Conservation (phyloP, 2,329 filamentous ascomycete species). For the Boeremia lycopersici region DNA sequence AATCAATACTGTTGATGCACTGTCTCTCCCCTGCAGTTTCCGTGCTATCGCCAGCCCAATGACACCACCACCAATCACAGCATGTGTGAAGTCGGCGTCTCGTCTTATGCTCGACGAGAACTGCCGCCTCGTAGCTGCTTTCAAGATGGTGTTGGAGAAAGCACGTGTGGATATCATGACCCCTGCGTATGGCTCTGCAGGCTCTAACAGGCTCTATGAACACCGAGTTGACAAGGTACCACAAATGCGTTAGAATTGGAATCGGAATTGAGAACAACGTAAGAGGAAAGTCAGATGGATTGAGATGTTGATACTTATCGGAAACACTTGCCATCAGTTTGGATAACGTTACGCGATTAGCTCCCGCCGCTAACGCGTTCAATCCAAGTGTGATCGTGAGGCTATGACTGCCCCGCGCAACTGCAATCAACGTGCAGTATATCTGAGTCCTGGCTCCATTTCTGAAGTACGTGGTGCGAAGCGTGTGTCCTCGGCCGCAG, state of each 20-base stretch:
- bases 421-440: not conserved
- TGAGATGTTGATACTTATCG: constrained; percentile 4
- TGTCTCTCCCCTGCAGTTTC: constrained; percentile 66
- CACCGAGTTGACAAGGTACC: not conserved
- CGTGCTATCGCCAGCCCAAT: constrained; percentile 82
- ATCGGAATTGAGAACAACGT: not conserved
- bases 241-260: not conserved
- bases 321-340: not conserved
- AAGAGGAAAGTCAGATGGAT: not conserved
- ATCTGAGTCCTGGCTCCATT: too few species aligned
- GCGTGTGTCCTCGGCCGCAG: not conserved
- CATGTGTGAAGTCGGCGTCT: constrained; percentile 67
- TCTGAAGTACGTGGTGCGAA: not conserved
- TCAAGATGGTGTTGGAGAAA: constrained; percentile 3
- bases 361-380: constrained; percentile 11
- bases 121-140: constrained; percentile 1
- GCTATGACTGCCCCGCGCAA: not conserved
- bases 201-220: not conserved
- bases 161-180: constrained; percentile 23
- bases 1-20: constrained; percentile 74
- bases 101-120: constrained; percentile 39
- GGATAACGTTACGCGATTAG: constrained; percentile 16
- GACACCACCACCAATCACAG: constrained; percentile 71
- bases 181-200: not conserved
- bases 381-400: not conserved